Evolutionary conservation across 2,329 filamentous ascomycete species (phyloP), one percentile per base, ranked within the genome.

Genomic region (Hirsutella minnesotensis): DNA sequence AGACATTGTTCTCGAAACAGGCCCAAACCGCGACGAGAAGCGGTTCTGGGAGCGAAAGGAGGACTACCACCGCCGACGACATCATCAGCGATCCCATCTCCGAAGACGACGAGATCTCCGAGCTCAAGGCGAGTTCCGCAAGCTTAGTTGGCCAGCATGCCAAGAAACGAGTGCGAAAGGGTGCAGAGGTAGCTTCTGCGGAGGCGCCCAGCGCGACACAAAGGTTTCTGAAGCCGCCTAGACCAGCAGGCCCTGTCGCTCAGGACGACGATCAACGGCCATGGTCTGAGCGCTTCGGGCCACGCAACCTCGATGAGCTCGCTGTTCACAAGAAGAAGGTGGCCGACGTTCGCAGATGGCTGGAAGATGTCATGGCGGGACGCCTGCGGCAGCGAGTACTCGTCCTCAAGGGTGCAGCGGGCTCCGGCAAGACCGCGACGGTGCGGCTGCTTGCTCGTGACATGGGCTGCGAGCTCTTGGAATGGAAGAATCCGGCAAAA

Each of bases 271-370:
- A 87, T 50, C 63, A 70, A 39, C 75, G 83, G 41, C 88, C 90
- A 3, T 96, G 90, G 90, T 84, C 84, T 15, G 89, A 95, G 52
- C 78, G 81, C 51, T 96, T 87, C 60, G 81, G 77, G 2, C 90
- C 90, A 0, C 55, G 60, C 3, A 83, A 75, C 51, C 60, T 95
- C 12, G 80, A 88, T 15, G 90, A 96, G 63, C 68, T 98, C 38
- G 90, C 84, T 0, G 90, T 98, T 16, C 89, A 98, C 61, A 95
- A 94, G 67, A 92, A 78, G 53, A 98, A 98, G 61, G 85, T 96
- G 5, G 66, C 77, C 2, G 89, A 96, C 63, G 89, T 96, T 38
- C 77, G 80, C 45, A 72, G 66, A 45, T 96, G 92, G 89, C 66
- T 98, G 29, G 77, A 84, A 36, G 77, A 81, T 55, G 85, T 87